Conservation (phyloP, 108 stramenopile species). For the Fistulifera solaris region DNA sequence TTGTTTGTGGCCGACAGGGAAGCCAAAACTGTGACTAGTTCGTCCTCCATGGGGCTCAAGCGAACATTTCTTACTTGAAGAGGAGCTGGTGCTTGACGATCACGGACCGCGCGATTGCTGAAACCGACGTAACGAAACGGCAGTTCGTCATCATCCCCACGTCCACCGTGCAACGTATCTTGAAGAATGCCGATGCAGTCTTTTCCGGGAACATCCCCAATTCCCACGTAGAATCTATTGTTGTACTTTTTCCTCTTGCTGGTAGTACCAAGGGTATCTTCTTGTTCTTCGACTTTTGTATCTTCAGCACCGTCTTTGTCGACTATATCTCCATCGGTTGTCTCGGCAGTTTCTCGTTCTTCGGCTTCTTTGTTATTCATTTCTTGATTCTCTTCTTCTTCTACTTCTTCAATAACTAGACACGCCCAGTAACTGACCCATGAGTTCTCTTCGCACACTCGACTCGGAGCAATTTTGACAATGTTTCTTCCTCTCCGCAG, state of each 20-base stretch:
- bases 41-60: conserved; percentile 29
- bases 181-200: conserved; percentile 44
- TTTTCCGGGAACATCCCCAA: conserved; percentile 37
- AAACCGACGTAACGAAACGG: conserved; percentile 37
- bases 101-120: conserved; percentile 42
- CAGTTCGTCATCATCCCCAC: not conserved
- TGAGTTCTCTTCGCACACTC: conserved; percentile 31
- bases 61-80: conserved; percentile 32
- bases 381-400: too few species aligned
- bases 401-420: conserved; percentile 3
- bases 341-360: conserved; percentile 10
- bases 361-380: conserved; percentile 3
- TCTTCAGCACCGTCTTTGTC: not conserved
- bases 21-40: not conserved
- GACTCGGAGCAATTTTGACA: conserved; percentile 11
- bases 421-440: conserved; percentile 51
- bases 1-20: not conserved
- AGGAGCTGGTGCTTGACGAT: conserved; percentile 24
- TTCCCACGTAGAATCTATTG: conserved; percentile 27
- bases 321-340: not conserved
- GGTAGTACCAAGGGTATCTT: too few species aligned
- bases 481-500: not conserved
- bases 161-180: conserved; percentile 17
- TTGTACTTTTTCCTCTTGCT: not conserved
- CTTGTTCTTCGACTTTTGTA: too few species aligned